phyloP scores from a whole-genome alignment of 2,329 filamentous ascomycete genomes.

The Fusarium albosuccineum region DNA sequence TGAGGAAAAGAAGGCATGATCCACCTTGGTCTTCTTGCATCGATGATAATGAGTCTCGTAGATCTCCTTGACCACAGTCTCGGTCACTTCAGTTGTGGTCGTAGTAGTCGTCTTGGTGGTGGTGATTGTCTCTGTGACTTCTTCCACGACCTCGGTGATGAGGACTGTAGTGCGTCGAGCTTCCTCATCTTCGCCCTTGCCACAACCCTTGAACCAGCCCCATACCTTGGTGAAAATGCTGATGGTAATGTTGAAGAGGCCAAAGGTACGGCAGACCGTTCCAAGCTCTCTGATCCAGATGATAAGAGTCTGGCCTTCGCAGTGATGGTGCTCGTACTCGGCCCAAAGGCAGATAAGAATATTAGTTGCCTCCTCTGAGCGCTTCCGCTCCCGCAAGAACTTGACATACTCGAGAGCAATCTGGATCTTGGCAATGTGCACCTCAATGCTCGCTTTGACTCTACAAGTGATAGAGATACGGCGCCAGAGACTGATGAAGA shows the following conservation, averaged over 20 bases:
- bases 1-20: slow-evolving; percentile 52
- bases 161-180: slow-evolving; percentile 51
- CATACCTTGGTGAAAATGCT: slow-evolving; percentile 54
- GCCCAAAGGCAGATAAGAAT: slow-evolving; percentile 57
- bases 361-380: slow-evolving; percentile 53
- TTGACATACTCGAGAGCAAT: slow-evolving; percentile 55
- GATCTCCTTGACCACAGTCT: slow-evolving; percentile 52
- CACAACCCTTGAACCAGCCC: slow-evolving; percentile 54
- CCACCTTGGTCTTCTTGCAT: slow-evolving; percentile 51
- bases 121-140: slow-evolving; percentile 52
- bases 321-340: slow-evolving; percentile 54
- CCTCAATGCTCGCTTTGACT: slow-evolving; percentile 47
- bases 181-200: slow-evolving; percentile 50
- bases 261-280: slow-evolving; percentile 49
- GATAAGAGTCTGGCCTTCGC: slow-evolving; percentile 51
- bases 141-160: slow-evolving; percentile 56
- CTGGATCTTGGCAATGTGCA: slow-evolving; percentile 54
- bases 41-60: slow-evolving; percentile 53
- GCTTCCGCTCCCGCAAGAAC: slow-evolving; percentile 50
- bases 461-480: slow-evolving; percentile 52
- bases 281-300: slow-evolving; percentile 54
- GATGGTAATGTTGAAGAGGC: slow-evolving; percentile 51
- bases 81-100: slow-evolving; percentile 47
- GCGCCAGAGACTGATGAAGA: slow-evolving; percentile 57
- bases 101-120: slow-evolving; percentile 52